These are phyloP conservation scores for Abelmoschus esculentus DNA, from an alignment of 345 rosid genomes.

Conservation along the genomic window DNA sequence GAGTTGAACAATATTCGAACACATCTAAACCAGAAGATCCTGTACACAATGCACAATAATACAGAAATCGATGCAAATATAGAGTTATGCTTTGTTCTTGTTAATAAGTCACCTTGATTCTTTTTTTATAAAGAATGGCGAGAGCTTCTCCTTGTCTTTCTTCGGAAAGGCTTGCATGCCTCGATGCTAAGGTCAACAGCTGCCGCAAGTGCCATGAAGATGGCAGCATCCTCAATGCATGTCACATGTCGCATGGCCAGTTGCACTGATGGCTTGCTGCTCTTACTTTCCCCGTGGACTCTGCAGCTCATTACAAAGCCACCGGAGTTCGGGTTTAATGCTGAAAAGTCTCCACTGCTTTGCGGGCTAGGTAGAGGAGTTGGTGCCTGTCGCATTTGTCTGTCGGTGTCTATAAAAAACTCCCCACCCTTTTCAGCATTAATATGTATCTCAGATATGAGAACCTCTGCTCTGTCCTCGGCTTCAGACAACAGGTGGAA, in stretches of 20 bases:
- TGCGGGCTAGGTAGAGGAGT: conserved; percentile 84
- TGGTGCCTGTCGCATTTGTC: conserved; percentile 50
- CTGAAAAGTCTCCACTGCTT: conserved; percentile 85
- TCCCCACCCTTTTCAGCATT: conserved; percentile 91
- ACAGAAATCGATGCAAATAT: conserved; percentile 11
- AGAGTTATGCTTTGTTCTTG: conserved; percentile 43
- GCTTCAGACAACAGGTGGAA: conserved; percentile 75
- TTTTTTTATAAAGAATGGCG: conserved; percentile 59
- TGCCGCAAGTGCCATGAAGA: conserved; percentile 92
- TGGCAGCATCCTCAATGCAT: conserved; percentile 92
- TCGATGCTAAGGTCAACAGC: conserved; percentile 90
- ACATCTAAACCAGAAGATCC: conserved; percentile 18
- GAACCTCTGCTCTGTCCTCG: conserved; percentile 65
- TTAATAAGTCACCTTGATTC: conserved; percentile 25
- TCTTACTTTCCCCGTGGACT: conserved; percentile 85
- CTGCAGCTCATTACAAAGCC: conserved; percentile 92
- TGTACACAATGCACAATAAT: conserved; percentile 28
- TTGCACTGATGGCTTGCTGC: conserved; percentile 75
- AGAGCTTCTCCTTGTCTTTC: conserved; percentile 51
- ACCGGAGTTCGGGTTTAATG: conserved; percentile 42
- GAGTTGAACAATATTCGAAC: conserved; percentile 13
- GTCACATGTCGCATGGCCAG: conserved; percentile 88
- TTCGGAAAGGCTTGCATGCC: conserved; percentile 83
- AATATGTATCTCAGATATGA: conserved; percentile 74
- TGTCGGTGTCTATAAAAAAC: conserved; percentile 75